These are phyloP conservation scores for Cercospora sp. DNA, from an alignment of 2,329 filamentous ascomycete genomes.

Conservation along the genomic window DNA sequence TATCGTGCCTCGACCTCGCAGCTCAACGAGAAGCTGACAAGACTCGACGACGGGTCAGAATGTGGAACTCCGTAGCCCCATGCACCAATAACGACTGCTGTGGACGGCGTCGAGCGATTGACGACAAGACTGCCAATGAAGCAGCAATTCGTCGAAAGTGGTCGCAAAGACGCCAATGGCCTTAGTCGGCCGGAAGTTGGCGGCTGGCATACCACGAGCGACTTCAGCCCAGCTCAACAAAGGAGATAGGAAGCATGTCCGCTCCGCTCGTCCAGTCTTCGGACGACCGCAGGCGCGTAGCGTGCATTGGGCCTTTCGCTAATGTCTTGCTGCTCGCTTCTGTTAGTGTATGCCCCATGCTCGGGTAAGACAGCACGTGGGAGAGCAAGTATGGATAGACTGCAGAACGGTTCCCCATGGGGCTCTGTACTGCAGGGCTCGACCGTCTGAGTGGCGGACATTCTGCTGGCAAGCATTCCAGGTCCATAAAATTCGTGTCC, in stretches of 20 bases:
- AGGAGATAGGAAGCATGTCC: not conserved
- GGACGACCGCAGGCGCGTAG: not conserved
- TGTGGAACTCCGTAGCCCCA: not conserved
- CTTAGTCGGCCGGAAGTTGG: not conserved
- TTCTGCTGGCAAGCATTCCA: not conserved
- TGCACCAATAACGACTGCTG: not conserved
- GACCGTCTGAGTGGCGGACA: not conserved
- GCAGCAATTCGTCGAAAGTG: not conserved
- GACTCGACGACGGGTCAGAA: not conserved
- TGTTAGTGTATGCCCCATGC: not conserved
- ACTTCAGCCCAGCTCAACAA: not conserved
- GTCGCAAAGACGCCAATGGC: not conserved
- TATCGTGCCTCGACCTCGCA: not conserved
- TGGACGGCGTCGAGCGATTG: not conserved
- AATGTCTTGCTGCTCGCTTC: slow-evolving; percentile 1
- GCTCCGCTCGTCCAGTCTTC: not conserved
- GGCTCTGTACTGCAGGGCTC: not conserved
- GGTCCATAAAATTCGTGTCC: not conserved
- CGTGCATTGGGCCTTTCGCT: not conserved
- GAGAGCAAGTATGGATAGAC: not conserved
- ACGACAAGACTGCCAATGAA: slow-evolving; percentile 4
- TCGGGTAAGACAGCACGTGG: not conserved
- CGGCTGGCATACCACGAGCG: not conserved
- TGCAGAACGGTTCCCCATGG: not conserved
- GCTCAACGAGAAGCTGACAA: not conserved